These are phyloP conservation scores for Arabidopsis lyrata DNA, from an alignment of 441 rosid genomes.

Conservation along the genomic window DNA sequence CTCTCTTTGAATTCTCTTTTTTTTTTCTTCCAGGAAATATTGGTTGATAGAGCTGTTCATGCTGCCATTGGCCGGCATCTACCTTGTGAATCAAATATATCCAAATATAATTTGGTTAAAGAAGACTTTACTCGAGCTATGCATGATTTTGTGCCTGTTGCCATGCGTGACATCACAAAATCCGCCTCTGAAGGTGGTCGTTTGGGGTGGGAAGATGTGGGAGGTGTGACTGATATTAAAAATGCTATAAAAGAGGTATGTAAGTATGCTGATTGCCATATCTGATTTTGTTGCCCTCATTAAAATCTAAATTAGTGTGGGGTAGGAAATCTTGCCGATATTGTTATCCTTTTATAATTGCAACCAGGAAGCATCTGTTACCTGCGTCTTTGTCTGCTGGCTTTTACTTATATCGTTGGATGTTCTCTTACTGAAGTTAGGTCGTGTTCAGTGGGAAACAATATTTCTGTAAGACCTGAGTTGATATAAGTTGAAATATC, in stretches of 20 bases:
- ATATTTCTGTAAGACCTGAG: not conserved
- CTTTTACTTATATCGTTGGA: not conserved
- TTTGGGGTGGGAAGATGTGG: slow-evolving; percentile 98
- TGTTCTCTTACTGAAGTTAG: not conserved
- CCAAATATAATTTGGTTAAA: slow-evolving; percentile 58
- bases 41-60: slow-evolving; percentile 98
- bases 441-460: slow-evolving; percentile 9
- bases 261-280: slow-evolving; percentile 16
- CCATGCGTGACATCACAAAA: slow-evolving; percentile 96
- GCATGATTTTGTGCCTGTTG: slow-evolving; percentile 97
- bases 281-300: slow-evolving; percentile 14
- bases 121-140: slow-evolving; percentile 90
- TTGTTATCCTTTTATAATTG: not conserved
- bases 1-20: slow-evolving; percentile 6
- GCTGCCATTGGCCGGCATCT: slow-evolving; percentile 87
- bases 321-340: slow-evolving; percentile 2
- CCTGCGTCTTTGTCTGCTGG: too few species aligned
- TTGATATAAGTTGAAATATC: not conserved
- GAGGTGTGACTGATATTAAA: slow-evolving; percentile 84
- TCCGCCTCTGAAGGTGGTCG: slow-evolving; percentile 82
- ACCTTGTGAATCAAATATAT: slow-evolving; percentile 55
- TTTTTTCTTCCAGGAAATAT: slow-evolving; percentile 81
- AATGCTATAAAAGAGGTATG: slow-evolving; percentile 87
- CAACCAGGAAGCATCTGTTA: slow-evolving; percentile 13
- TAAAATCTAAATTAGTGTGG: slow-evolving; percentile 12